Evolutionary conservation across 371 early-diverging fungal species (phyloP).

Genomic region (Caulochytrium protostelioides): DNA sequence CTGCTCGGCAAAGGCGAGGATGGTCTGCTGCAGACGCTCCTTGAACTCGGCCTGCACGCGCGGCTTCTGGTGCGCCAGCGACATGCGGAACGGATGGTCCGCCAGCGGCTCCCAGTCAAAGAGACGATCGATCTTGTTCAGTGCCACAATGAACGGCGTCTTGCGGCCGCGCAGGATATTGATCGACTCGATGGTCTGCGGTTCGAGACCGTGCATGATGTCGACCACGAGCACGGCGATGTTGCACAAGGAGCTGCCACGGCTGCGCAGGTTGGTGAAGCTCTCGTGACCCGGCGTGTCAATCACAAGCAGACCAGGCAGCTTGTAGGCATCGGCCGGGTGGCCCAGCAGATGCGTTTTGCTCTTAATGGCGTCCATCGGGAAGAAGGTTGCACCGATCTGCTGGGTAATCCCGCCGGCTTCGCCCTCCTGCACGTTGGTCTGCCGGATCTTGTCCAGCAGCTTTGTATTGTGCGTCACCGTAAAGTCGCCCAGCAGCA

Average conservation of each 20-base stretch:
- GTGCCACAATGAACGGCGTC: slow-evolving; percentile 98
- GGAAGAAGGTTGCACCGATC: slow-evolving; percentile 99
- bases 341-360: slow-evolving; percentile 60
- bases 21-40: slow-evolving; percentile 56
- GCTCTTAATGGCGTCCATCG: slow-evolving; percentile 70
- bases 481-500: slow-evolving; percentile 15
- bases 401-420: slow-evolving; percentile 99
- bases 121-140: slow-evolving; percentile 99
- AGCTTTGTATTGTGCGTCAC: slow-evolving; percentile 78
- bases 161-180: slow-evolving; percentile 79
- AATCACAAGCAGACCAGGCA: slow-evolving; percentile 97
- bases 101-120: slow-evolving; percentile 84
- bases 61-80: slow-evolving; percentile 54
- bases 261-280: slow-evolving; percentile 93
- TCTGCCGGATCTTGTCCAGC: slow-evolving; percentile 98
- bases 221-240: slow-evolving; percentile 99
- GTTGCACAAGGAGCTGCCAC: slow-evolving; percentile 99
- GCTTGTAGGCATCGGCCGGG: slow-evolving; percentile 30
- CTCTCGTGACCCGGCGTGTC: slow-evolving; percentile 99
- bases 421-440: slow-evolving; percentile 99
- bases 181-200: slow-evolving; percentile 97
- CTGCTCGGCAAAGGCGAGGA: slow-evolving; percentile 87
- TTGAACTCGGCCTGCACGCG: slow-evolving; percentile 74
- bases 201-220: slow-evolving; percentile 98
- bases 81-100: slow-evolving; percentile 58